Base-by-base conservation (phyloP, 495 filamentous ascomycete species). In the Hypoxylon perforatum region DNA sequence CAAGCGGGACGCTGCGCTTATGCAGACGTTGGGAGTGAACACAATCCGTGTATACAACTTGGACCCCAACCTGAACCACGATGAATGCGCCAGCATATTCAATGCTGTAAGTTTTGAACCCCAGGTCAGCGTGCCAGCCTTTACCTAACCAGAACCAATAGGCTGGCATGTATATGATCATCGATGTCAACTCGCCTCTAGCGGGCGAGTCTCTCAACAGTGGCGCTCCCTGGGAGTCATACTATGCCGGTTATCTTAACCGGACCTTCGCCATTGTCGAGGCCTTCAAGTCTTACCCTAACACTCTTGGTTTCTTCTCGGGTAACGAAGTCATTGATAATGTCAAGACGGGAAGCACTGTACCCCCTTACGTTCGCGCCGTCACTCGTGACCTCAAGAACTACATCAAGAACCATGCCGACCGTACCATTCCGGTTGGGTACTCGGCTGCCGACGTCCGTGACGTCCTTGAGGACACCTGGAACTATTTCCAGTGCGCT, bases 391-490 rank as follows among this genome's bases (percentile, higher is more conserved):
- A 96, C 70, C 82, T 96, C 65, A 95, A 95, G 82, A 85, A 93
- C 60, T 96, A 96, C 79, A 93, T 95, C 74, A 81, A 85, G 62
- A 90, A 91, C 61, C 83, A 95, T 71, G 77, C 84, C 10, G 65
- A 80, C 46, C 89, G 92, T 25, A 36, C 76, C 11, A 93, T 96
- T 65, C 92, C 92, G 9, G 92, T 96, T 41, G 92, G 92, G 36
- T 96, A 96, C 85, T 96, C 92, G n/a, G 94, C 95, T 38, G 94
- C 94, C 25, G 94, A 97, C 76, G 91, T 97, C 45, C 90, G 92
- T 54, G 74, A 85, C 4, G 88, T 94, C 51, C 85, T 97, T 18
- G 77, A 87, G 53, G 92, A 96, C 70, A 91, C 87, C 57, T 92
- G 85, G 81, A 85, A 88, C 74, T 98, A 97, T 80, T 85, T 97